A percentile compares a stretch with the other conserved stretches of the same genome.
Evolutionary conservation across 2,329 filamentous ascomycete genomes (phyloP).

Genomic region (Talaromyces verruculosus): DNA sequence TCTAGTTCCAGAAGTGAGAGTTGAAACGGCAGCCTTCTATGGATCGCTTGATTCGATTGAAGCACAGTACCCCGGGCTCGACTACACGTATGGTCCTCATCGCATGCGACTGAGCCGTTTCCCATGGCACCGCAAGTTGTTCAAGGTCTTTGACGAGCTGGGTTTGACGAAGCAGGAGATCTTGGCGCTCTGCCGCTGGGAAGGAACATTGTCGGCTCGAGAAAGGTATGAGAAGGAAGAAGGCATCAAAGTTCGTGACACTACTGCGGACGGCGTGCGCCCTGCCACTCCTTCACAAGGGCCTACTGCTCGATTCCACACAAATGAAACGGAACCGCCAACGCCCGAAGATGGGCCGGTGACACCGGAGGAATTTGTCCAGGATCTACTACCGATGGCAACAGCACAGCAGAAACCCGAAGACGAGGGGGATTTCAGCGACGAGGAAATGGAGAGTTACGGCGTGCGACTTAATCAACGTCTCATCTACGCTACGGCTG

Average conservation of each 20-base stretch:
- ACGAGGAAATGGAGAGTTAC: slow-evolving; percentile 52
- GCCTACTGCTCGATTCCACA: slow-evolving; percentile 36
- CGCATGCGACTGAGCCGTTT: slow-evolving; percentile 63
- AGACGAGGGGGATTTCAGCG: slow-evolving; percentile 36
- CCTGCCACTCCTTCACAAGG: slow-evolving; percentile 48
- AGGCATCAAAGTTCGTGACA: slow-evolving; percentile 60
- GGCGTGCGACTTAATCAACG: slow-evolving; percentile 54
- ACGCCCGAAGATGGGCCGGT: slow-evolving; percentile 21
- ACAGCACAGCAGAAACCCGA: slow-evolving; percentile 28
- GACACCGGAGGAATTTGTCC: slow-evolving; percentile 25
- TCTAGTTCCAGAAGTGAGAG: slow-evolving; percentile 64
- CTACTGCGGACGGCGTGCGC: slow-evolving; percentile 59
- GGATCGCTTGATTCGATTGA: slow-evolving; percentile 64
- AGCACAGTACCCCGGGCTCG: slow-evolving; percentile 65
- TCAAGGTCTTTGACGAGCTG: slow-evolving; percentile 61
- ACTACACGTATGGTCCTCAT: slow-evolving; percentile 63
- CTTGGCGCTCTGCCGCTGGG: slow-evolving; percentile 61
- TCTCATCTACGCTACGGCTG: slow-evolving; percentile 54
- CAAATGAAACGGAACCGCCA: slow-evolving; percentile 29
- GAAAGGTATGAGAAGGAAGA: slow-evolving; percentile 55
- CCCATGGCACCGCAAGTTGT: slow-evolving; percentile 60
- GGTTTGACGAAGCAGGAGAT: slow-evolving; percentile 61
- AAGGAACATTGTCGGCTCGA: slow-evolving; percentile 51
- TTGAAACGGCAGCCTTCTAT: slow-evolving; percentile 65
- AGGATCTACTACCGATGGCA: not conserved